Percentiles rank a stretch among this genome's conserved stretches.
Evolutionary conservation across 2,329 filamentous ascomycete genomes (phyloP).

Genomic region (Ilyonectria robusta): DNA sequence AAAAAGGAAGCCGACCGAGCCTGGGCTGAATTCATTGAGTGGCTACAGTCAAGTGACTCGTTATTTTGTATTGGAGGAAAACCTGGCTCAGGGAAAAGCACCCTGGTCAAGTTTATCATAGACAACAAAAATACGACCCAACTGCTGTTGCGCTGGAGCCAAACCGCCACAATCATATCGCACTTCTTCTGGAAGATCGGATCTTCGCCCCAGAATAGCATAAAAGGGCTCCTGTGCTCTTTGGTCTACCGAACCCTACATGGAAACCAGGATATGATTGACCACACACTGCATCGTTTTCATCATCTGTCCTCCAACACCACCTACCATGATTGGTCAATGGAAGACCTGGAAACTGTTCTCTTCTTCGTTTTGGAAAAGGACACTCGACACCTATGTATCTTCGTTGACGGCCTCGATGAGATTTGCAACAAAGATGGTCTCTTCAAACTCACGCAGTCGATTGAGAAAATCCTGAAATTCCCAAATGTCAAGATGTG

Average conservation of each 20-base stretch:
- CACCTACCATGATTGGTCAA: slow-evolving; percentile 38
- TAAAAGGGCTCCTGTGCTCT: slow-evolving; percentile 44
- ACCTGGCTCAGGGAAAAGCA: slow-evolving; percentile 36
- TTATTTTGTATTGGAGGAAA: slow-evolving; percentile 33
- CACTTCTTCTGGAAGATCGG: slow-evolving; percentile 36
- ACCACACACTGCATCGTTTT: slow-evolving; percentile 9
- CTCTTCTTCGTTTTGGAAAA: slow-evolving; percentile 13
- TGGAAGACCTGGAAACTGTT: slow-evolving; percentile 17
- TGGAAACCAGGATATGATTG: background rate
- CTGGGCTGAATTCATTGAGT: slow-evolving; percentile 9
- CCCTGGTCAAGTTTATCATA: slow-evolving; percentile 24
- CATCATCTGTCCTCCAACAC: slow-evolving; percentile 25
- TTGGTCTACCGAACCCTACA: slow-evolving; percentile 38
- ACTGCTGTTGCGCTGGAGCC: background rate
- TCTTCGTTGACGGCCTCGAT: slow-evolving; percentile 42
- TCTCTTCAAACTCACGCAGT: background rate
- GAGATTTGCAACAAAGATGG: slow-evolving; percentile 28
- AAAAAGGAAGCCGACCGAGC: background rate
- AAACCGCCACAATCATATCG: background rate
- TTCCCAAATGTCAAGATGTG: slow-evolving; percentile 31
- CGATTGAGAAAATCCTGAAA: background rate
- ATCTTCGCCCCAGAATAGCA: slow-evolving; percentile 14
- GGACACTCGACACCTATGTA: slow-evolving; percentile 14
- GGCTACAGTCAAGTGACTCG: background rate
- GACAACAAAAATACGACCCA: background rate